These are phyloP conservation scores for Fagus crenata DNA, from an alignment of 306 rosid genomes.

Conservation along the genomic window DNA sequence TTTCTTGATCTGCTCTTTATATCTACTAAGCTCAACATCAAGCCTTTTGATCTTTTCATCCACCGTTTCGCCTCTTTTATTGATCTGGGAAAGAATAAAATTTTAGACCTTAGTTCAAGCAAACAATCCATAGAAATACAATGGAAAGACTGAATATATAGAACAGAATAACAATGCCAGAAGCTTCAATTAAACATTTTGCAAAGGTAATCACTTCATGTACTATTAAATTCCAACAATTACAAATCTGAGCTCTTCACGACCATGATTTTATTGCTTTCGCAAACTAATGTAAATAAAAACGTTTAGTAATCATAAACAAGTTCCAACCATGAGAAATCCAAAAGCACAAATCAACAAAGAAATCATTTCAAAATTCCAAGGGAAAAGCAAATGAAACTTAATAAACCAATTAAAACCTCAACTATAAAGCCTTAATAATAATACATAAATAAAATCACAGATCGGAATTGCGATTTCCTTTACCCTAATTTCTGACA, in stretches of 20 bases:
- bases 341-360: neutral
- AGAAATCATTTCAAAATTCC: neutral
- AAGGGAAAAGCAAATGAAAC: neutral
- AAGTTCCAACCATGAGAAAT: neutral
- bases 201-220: neutral
- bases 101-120: conserved; percentile 5
- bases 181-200: neutral
- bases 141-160: neutral
- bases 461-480: neutral
- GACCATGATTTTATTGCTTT: neutral
- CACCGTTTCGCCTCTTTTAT: conserved; percentile 82
- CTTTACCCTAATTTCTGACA: neutral
- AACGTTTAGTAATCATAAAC: neutral
- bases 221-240: neutral
- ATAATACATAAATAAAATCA: neutral
- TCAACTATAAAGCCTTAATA: neutral
- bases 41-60: conserved; percentile 88
- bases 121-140: neutral
- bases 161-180: conserved; percentile 3
- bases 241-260: neutral
- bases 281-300: neutral
- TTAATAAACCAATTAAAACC: neutral
- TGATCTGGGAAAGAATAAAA: conserved; percentile 50
- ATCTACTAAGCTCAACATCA: conserved; percentile 78
- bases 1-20: conserved; percentile 91